Evolutionary conservation across 495 filamentous ascomycete species (phyloP).

Genomic region (Talaromyces adpressus): DNA sequence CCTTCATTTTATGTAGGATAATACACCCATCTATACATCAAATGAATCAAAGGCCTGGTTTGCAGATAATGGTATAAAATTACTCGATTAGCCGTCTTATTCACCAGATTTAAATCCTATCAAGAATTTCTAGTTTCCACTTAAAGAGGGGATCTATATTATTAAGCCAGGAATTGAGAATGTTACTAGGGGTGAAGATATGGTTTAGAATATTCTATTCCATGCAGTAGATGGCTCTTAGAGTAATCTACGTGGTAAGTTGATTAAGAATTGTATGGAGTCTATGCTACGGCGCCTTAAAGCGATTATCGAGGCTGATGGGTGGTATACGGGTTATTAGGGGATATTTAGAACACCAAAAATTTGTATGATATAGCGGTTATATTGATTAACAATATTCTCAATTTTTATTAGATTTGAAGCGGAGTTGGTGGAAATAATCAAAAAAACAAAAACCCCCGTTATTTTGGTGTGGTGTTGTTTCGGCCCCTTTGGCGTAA

Average conservation of each 20-base stretch:
- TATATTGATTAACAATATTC: not conserved
- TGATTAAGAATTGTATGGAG: not conserved
- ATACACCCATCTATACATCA: constrained; percentile 9
- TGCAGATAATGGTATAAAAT: not conserved
- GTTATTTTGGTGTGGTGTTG: no score
- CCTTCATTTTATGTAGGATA: constrained; percentile 11
- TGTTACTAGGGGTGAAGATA: not conserved
- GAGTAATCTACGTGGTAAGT: not conserved
- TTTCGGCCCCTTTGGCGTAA: no score
- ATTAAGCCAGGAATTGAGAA: not conserved
- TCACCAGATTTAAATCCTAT: constrained; percentile 16
- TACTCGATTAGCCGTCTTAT: constrained; percentile 7
- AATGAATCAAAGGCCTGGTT: not conserved
- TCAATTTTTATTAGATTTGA: not conserved
- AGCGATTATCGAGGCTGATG: not conserved
- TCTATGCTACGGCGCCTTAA: not conserved
- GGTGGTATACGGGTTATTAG: not conserved
- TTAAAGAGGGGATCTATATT: not conserved
- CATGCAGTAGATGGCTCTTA: not conserved
- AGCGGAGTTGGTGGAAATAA: not conserved
- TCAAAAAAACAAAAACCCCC: not conserved
- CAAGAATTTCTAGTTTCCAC: constrained; percentile 8
- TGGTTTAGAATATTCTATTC: not conserved
- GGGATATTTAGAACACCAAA: not conserved
- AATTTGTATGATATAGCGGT: not conserved